A percentile compares a stretch with the other conserved stretches of the same genome.
These are phyloP conservation scores for Knufia petricola DNA, from an alignment of 2,329 filamentous ascomycete species.

Conservation along the genomic window DNA sequence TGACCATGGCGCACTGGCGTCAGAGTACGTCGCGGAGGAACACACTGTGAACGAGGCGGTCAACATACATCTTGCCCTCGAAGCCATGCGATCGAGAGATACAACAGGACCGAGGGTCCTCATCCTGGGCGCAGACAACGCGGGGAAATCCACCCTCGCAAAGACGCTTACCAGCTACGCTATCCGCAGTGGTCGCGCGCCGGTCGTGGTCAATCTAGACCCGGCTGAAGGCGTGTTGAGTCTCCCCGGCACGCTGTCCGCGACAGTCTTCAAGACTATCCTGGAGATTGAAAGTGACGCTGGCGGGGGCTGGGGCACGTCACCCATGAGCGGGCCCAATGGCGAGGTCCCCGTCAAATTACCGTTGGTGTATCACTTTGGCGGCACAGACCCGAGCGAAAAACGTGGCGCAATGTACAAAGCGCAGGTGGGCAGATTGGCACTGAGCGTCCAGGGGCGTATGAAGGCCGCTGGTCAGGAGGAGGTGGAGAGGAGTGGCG, in stretches of 20 bases:
- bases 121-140: constrained; percentile 65
- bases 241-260: constrained; percentile 71
- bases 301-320: constrained; percentile 64
- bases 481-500: constrained; percentile 60
- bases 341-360: constrained; percentile 82
- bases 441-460: constrained; percentile 66
- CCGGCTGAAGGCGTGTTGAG: constrained; percentile 69
- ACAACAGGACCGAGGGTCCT: constrained; percentile 68
- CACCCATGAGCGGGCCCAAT: constrained; percentile 74
- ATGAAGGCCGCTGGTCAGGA: constrained; percentile 58
- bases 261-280: constrained; percentile 75
- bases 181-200: constrained; percentile 61
- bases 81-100: constrained; percentile 56
- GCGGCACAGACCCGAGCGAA: constrained; percentile 48
- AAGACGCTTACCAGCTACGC: constrained; percentile 74
- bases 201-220: constrained; percentile 76
- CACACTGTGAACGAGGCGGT: constrained; percentile 71
- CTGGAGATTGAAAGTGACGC: constrained; percentile 66
- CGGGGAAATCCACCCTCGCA: constrained; percentile 74
- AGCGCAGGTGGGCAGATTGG: constrained; percentile 64
- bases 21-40: constrained; percentile 63
- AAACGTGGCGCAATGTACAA: constrained; percentile 65
- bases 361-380: constrained; percentile 84
- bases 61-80: constrained; percentile 81
- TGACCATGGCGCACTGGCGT: constrained; percentile 41